Percentiles rank a stretch among this genome's conserved stretches.
These are phyloP conservation scores for Plasmodium cynomolgi DNA, from an alignment of 169 alveolate species.

Conservation along the genomic window DNA sequence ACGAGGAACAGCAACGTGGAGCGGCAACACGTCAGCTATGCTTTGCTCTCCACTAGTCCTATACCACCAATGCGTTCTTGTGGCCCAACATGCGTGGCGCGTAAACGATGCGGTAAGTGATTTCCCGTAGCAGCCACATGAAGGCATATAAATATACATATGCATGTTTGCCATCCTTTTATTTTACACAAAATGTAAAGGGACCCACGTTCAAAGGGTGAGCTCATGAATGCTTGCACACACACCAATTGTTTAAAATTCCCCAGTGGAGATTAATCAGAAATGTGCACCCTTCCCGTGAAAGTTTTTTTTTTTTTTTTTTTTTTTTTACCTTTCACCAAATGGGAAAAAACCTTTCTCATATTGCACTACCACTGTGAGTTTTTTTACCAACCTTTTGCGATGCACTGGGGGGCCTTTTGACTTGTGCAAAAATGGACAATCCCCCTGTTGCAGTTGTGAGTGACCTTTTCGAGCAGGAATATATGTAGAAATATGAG, in stretches of 20 bases:
- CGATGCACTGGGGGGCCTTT: constrained; percentile 6
- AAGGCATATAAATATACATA: not conserved
- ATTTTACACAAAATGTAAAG: not conserved
- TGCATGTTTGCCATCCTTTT: not conserved
- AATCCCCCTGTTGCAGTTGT: not conserved
- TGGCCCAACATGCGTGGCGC: not conserved
- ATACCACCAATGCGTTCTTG: not conserved
- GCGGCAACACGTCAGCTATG: not conserved
- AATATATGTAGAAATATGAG: not conserved
- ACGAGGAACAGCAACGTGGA: too few species aligned
- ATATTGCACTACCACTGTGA: not conserved
- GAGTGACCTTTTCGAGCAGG: not conserved
- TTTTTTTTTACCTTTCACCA: not conserved
- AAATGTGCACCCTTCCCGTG: not conserved
- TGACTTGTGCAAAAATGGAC: not conserved
- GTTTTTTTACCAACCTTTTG: not conserved
- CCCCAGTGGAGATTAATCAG: not conserved
- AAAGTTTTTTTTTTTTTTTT: not conserved
- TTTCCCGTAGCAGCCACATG: not conserved
- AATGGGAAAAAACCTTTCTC: not conserved
- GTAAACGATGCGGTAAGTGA: not conserved
- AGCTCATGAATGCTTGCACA: not conserved
- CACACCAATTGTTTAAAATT: not conserved
- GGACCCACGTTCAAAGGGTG: not conserved
- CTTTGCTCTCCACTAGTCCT: not conserved